These are phyloP conservation scores for Clarireedia monteithiana DNA, from an alignment of 2,329 filamentous ascomycete genomes.

Conservation along the genomic window DNA sequence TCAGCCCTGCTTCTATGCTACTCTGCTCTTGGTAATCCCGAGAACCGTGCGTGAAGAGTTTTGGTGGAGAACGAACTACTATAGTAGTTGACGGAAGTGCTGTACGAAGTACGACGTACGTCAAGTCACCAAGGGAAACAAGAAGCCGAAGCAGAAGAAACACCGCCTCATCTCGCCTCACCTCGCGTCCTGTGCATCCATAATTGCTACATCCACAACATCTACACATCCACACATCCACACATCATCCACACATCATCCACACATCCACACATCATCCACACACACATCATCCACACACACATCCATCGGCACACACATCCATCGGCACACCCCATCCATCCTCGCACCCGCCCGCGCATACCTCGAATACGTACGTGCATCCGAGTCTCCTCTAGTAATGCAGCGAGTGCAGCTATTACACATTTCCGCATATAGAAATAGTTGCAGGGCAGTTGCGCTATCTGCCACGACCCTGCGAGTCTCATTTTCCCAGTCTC, in stretches of 20 bases:
- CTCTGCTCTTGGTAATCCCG: neutral
- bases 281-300: too few species aligned
- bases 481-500: conserved; percentile 1
- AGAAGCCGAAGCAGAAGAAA: neutral
- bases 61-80: too few species aligned
- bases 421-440: neutral
- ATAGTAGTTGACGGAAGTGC: too few species aligned
- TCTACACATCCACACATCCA: too few species aligned
- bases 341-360: too few species aligned
- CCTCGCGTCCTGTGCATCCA: neutral
- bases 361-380: too few species aligned
- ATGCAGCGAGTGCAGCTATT: neutral
- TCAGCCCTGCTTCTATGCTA: conserved; percentile 2
- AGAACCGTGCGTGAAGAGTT: neutral
- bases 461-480: neutral
- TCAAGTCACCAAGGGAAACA: neutral
- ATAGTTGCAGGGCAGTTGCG: neutral
- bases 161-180: neutral
- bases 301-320: neutral
- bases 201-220: neutral
- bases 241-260: too few species aligned
- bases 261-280: neutral
- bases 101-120: too few species aligned
- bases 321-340: neutral
- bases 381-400: neutral